Conservation (phyloP, 805 yeast genomes). For the Yarrowia hollandica region DNA sequence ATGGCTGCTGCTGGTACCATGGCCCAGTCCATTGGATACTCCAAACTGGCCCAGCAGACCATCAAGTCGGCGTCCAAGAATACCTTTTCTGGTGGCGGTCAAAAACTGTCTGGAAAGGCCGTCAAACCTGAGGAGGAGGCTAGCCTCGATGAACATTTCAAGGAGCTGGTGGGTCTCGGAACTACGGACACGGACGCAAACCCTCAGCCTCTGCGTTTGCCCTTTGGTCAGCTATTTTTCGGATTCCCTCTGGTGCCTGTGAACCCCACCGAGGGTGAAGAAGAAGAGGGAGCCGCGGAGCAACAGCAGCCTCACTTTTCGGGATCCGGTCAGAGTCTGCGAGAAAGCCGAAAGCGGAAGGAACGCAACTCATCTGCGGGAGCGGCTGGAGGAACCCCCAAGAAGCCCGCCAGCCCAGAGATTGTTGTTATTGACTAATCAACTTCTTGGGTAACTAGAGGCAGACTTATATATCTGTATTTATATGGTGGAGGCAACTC, state of each 20-base stretch:
- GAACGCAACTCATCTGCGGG: slow-evolving; percentile 43
- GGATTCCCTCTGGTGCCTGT: slow-evolving; percentile 75
- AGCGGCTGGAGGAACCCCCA: slow-evolving; percentile 49
- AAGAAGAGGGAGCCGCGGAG: slow-evolving; percentile 40
- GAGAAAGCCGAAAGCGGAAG: slow-evolving; percentile 70
- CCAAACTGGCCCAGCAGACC: slow-evolving; percentile 45
- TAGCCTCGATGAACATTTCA: slow-evolving; percentile 28
- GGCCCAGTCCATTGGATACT: slow-evolving; percentile 73
- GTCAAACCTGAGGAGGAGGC: slow-evolving; percentile 20
- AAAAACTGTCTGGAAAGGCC: slow-evolving; percentile 57
- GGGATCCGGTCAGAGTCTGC: slow-evolving; percentile 75
- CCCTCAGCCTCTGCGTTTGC: slow-evolving; percentile 71
- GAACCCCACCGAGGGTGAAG: slow-evolving; percentile 45
- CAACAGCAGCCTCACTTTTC: slow-evolving; percentile 43
- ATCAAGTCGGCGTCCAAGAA: slow-evolving; percentile 4
- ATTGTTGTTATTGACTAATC: slow-evolving; percentile 71
- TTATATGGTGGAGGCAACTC: neutral
- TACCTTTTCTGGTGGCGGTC: slow-evolving; percentile 62
- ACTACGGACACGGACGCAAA: slow-evolving; percentile 31
- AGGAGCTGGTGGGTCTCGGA: slow-evolving; percentile 26
- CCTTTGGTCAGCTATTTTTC: slow-evolving; percentile 85
- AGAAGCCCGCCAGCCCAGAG: slow-evolving; percentile 68
- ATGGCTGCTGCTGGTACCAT: slow-evolving; percentile 45
- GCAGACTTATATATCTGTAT: slow-evolving; percentile 21
- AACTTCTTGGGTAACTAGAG: neutral